Base-by-base conservation (phyloP, 805 yeast genomes). In the Candida andamanensis region DNA sequence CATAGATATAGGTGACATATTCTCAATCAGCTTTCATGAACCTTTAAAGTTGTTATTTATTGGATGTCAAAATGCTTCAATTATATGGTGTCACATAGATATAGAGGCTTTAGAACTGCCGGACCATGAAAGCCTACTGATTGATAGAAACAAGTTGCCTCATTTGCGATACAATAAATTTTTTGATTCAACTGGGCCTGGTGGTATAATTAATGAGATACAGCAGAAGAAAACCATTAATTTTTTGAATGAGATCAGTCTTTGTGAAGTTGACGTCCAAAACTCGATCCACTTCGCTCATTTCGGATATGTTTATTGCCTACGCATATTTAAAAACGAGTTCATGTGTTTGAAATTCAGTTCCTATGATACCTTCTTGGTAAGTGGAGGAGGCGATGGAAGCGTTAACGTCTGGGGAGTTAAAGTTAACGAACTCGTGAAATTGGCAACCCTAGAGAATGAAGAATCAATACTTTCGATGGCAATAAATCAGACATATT, bases 31-130 rank as follows among this genome's bases (percentile, higher is more conserved):
- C 6, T 85, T 92, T 77, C 68, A 80, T 11, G 72, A 75, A 13
- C 42, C 59, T 2, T 53, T 73, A 8, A 69, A 77, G 28, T 75
- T 85, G 0, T 63, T 90, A 4, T 85, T 79, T 40, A 73, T 85
- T 46, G 98, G 98, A 4, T 80, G 95, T 9, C 97, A 92, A 54
- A 90, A 89, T 52, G 96, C 97, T 3, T 74, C 89, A 1, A 72
- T 90, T 12, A 72, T 85, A 25, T 90, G 84, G 77, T 78, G 85
- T 36, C 70, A 70, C 17, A 32, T 53, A 10, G 37, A 40, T 17
- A 32, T 46, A 14, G 19, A 24, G 11, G 17, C 17, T 6, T 16
- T 16, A 9, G 33, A 33, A 5, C n/a, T n/a, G n/a, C n/a, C n/a
- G n/a, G n/a, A n/a, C n/a, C 9, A 25, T 6, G 22, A 13, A 10